Percentiles rank a stretch among this genome's conserved stretches.
Evolutionary conservation across 345 rosid genomes (phyloP).

Genomic region (Arabidopsis arenosa): DNA sequence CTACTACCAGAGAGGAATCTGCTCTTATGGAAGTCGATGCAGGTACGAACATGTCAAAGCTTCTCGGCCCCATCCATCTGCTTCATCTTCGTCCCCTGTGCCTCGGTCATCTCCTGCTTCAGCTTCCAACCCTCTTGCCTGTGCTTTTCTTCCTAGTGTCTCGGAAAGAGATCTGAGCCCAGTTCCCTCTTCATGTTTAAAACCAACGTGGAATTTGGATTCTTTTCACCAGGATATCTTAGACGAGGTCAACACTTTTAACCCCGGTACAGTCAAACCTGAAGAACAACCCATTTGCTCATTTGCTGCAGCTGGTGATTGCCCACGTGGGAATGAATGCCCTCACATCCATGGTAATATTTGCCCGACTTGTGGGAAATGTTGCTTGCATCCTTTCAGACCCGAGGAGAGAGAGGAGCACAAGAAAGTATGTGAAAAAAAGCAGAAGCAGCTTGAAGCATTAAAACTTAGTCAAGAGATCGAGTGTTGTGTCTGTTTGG

Average conservation of each 20-base stretch:
- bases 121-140: slow-evolving; percentile 42
- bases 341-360: slow-evolving; percentile 86
- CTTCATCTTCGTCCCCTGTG: slow-evolving; percentile 61
- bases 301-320: slow-evolving; percentile 86
- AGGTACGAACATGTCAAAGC: slow-evolving; percentile 79
- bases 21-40: slow-evolving; percentile 85
- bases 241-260: slow-evolving; percentile 69
- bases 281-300: slow-evolving; percentile 79
- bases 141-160: slow-evolving; percentile 50
- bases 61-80: slow-evolving; percentile 53
- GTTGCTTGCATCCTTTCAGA: slow-evolving; percentile 92
- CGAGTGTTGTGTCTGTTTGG: slow-evolving; percentile 86
- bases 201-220: slow-evolving; percentile 54
- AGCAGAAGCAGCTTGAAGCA: slow-evolving; percentile 75
- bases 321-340: slow-evolving; percentile 83
- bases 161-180: slow-evolving; percentile 43
- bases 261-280: slow-evolving; percentile 68
- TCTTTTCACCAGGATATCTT: slow-evolving; percentile 50
- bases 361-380: slow-evolving; percentile 84
- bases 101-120: slow-evolving; percentile 43
- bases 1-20: slow-evolving; percentile 84
- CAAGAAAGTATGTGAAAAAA: slow-evolving; percentile 65
- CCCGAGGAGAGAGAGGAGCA: slow-evolving; percentile 82
- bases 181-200: slow-evolving; percentile 34
- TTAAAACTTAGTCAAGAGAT: slow-evolving; percentile 78